Conservation (phyloP, 176 grass and related monocot species). For the Oryza australiensis region DNA sequence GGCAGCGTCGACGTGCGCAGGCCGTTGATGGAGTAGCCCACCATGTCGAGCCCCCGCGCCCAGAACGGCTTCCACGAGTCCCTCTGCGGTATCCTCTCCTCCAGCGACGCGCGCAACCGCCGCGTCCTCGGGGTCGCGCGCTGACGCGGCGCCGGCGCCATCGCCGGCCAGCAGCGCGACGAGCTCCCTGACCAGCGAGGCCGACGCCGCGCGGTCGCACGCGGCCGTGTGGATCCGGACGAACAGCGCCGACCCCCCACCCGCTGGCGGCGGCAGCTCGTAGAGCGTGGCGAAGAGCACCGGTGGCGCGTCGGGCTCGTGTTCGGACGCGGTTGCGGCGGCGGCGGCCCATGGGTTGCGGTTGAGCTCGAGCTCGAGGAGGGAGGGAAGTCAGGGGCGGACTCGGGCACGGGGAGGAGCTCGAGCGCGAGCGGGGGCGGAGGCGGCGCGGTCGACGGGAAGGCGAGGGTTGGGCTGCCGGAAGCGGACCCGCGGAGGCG, state of each 20-base stretch:
- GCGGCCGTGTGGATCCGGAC: constrained; percentile 73
- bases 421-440: constrained; percentile 13
- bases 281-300: constrained; percentile 68
- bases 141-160: background rate
- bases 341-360: constrained; percentile 59
- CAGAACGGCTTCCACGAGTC: constrained; percentile 89
- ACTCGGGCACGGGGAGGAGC: background rate
- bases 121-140: constrained; percentile 19
- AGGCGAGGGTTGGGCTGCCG: constrained; percentile 49
- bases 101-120: constrained; percentile 50
- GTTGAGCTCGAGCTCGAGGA: constrained; percentile 90
- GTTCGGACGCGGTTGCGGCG: background rate
- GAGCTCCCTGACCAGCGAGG: constrained; percentile 55
- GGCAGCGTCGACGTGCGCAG: constrained; percentile 65
- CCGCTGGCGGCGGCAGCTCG: constrained; percentile 28
- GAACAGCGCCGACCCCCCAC: constrained; percentile 44
- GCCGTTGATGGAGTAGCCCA: constrained; percentile 90
- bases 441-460: constrained; percentile 17
- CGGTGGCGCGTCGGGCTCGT: constrained; percentile 20
- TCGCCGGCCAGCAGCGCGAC: constrained; percentile 42
- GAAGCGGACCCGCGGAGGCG: constrained; percentile 40
- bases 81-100: constrained; percentile 67
- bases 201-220: constrained; percentile 63
- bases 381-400: constrained; percentile 44
- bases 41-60: constrained; percentile 77